A percentile compares a stretch with the other conserved stretches of the same genome.
Evolutionary conservation across 176 grass and related monocot genomes (phyloP).

Genomic region (Hsuehochloa calcarea): DNA sequence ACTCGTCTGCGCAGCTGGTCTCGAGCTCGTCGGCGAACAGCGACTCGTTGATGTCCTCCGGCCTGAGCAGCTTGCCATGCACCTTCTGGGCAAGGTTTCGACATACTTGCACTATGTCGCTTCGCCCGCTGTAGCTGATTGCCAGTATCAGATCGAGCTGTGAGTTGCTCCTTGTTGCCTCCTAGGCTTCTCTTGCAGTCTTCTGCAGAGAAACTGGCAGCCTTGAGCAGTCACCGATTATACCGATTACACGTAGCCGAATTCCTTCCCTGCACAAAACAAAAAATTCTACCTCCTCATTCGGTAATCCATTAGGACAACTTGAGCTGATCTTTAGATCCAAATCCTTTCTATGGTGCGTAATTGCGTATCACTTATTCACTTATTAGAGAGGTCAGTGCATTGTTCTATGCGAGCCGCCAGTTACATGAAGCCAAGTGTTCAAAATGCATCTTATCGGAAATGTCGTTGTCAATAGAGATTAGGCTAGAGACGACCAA

Average conservation of each 20-base stretch:
- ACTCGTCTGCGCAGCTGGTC: conserved; percentile 31
- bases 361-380: neutral
- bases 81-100: conserved; percentile 52
- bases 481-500: neutral
- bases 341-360: neutral
- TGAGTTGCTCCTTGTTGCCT: conserved; percentile 51
- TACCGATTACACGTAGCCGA: conserved; percentile 55
- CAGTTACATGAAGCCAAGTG: neutral
- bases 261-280: conserved; percentile 42
- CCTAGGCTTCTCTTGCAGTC: conserved; percentile 37
- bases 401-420: neutral
- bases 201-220: conserved; percentile 58
- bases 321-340: neutral
- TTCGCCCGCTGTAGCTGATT: conserved; percentile 67
- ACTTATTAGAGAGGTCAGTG: neutral
- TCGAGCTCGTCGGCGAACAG: conserved; percentile 54
- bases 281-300: neutral
- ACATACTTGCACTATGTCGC: conserved; percentile 60
- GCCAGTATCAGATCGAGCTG: conserved; percentile 47
- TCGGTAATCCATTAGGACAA: neutral
- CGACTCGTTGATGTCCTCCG: conserved; percentile 65
- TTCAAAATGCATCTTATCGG: conserved; percentile 19
- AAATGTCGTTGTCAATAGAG: neutral
- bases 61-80: conserved; percentile 29
- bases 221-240: conserved; percentile 59